These are phyloP conservation scores for Flaveria floridana DNA, from an alignment of 140 eudicot genomes.

Conservation along the genomic window DNA sequence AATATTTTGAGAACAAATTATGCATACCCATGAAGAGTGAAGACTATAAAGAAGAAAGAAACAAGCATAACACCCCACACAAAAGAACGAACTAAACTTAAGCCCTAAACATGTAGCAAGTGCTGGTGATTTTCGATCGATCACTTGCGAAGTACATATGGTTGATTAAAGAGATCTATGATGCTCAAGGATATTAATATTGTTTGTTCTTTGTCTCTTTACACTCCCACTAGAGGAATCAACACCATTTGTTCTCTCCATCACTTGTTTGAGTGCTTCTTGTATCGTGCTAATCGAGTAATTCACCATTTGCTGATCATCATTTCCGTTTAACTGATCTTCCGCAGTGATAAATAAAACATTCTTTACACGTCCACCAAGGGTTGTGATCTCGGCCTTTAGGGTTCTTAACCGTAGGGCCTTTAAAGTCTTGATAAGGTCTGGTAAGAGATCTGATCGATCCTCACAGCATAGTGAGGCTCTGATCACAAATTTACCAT, in stretches of 20 bases:
- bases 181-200: slow-evolving; percentile 48
- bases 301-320: slow-evolving; percentile 43
- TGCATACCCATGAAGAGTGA: slow-evolving; percentile 29
- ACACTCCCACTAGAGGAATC: slow-evolving; percentile 68
- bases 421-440: slow-evolving; percentile 74
- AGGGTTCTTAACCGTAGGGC: slow-evolving; percentile 59
- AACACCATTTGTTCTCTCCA: slow-evolving; percentile 72
- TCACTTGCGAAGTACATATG: slow-evolving; percentile 18
- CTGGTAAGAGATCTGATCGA: slow-evolving; percentile 75
- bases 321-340: slow-evolving; percentile 38
- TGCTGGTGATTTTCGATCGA: not conserved
- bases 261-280: slow-evolving; percentile 79
- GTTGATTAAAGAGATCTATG: slow-evolving; percentile 49
- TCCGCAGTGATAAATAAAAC: slow-evolving; percentile 76
- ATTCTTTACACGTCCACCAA: slow-evolving; percentile 85
- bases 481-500: slow-evolving; percentile 60
- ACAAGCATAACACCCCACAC: slow-evolving; percentile 37
- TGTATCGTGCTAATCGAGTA: slow-evolving; percentile 64
- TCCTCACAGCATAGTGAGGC: slow-evolving; percentile 93
- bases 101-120: slow-evolving; percentile 5
- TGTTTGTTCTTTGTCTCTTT: slow-evolving; percentile 88
- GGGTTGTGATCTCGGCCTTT: slow-evolving; percentile 88
- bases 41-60: not conserved
- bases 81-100: slow-evolving; percentile 6
- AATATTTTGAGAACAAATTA: slow-evolving; percentile 24